Base-by-base conservation (phyloP, 2,329 filamentous ascomycete genomes). In the Aspergillus sp. region DNA sequence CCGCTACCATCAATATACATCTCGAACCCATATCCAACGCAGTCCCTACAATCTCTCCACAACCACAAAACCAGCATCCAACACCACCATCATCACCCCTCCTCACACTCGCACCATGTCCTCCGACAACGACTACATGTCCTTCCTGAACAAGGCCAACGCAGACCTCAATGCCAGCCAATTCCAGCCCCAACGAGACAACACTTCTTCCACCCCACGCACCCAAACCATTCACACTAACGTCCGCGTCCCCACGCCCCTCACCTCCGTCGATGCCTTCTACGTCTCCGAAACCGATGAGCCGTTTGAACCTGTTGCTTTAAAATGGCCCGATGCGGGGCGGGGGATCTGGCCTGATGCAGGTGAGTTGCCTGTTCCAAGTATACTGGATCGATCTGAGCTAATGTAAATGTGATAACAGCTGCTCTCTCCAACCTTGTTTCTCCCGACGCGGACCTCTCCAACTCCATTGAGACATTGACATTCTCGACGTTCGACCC, bases 141-240 rank as follows among this genome's bases (percentile, higher is more conserved):
- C 89, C 61, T 97, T 97, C 74, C 82, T 97, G 59, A 85, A 95
- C 74, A 95, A 95, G 80, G 91, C 92, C 57, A 96, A 96, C 79
- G 81, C 87, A 70, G 89, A 92, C 72, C 78, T 77, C 9, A 72
- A 76, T 57, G 73, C 72, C 5, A 72, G 70, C 63, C 67, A 66
- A 49, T 53, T 58, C 10, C 57, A 63, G 45, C 62, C 64, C 57
- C 12, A 60, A 32, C 60, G 68, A 59, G 65, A 64, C 43, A 49
- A 65, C 4, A 74, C 75, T 39, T 57, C 67, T 12, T 74, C 74
- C 30, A 50, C 61, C 21, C 60, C 69, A 32, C 67, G 67, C 32
- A 78, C 76, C 9, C 70, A 78, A 61, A 71, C 76, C 6, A 78
- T 82, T 38, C 74, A 81, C 65, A 58, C 69, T 52, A 80, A 62